Evolutionary conservation across 2,329 filamentous ascomycete species (phyloP), one percentile per base, ranked within the genome.

Genomic region (Fusarium compactum): DNA sequence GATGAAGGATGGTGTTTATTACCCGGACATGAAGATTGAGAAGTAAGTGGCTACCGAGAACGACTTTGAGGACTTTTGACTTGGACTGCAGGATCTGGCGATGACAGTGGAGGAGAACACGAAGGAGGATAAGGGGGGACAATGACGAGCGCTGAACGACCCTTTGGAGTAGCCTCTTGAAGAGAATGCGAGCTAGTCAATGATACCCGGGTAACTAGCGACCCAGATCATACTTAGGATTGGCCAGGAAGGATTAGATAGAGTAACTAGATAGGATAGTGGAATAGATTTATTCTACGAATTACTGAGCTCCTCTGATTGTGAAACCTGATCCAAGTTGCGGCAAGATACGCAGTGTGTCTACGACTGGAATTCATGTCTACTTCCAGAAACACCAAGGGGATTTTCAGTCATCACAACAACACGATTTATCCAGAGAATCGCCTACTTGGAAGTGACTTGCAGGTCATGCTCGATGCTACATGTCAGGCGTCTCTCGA

Each of bases 401-500:
- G 8, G 5, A 18, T 6, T 5, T 18, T 10, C 16, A 34, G 16
- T 18, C 8, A 18, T 38, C 2, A 38, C 2, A 2, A 38, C 34
- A 2, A 38, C 9, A 11, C 34, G 5, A 38, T 7, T n/a, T 6
- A n/a, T 38, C 1, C 4, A 38, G 10, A 38, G 5, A n/a, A 1
- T n/a, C 10, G 9, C 34, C 10, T n/a, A 4, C 34, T 38, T 12
- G 10, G 1, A n/a, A 1, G 3, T n/a, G 6, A 11, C 10, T n/a
- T 38, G 9, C 18, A 38, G 12, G 0, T n/a, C 1, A 38, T 12
- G 9, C 5, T 38, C 3, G 18, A 12, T 7, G 0, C 18, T n/a
- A n/a, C 1, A 38, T 11, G 3, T 5, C 10, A 38, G 18, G 34
- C 34, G 9, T 38, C 10, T 38, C 8, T 34, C 2, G 15, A 1